Percentiles rank a stretch among this genome's conserved stretches.
Conservation (phyloP, 2,329 filamentous ascomycete species). For the Ophiostoma pallidulum region DNA sequence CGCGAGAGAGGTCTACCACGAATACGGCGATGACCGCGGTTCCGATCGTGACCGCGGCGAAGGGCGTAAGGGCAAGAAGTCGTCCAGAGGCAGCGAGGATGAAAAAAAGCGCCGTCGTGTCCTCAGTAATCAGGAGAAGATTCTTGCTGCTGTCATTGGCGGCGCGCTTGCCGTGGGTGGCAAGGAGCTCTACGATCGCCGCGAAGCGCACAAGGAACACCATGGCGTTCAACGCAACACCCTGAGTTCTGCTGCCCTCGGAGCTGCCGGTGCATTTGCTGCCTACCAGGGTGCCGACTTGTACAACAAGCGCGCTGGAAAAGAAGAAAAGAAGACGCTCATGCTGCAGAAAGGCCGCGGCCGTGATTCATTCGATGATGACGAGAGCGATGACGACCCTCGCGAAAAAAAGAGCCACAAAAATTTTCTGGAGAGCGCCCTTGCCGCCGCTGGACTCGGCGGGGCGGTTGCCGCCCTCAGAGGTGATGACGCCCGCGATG, state of each 20-base stretch:
- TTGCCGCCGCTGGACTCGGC: conserved; percentile 53
- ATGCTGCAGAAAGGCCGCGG: conserved; percentile 45
- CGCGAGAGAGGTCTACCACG: conserved; percentile 46
- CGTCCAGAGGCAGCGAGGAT: conserved; percentile 48
- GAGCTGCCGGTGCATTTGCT: conserved; percentile 54
- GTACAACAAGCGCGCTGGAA: conserved; percentile 50
- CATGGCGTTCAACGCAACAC: conserved; percentile 45
- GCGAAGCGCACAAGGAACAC: conserved; percentile 44
- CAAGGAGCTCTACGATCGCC: conserved; percentile 57
- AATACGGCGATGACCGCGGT: conserved; percentile 43
- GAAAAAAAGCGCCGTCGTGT: conserved; percentile 40
- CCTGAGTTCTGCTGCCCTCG: conserved; percentile 50
- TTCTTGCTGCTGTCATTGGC: conserved; percentile 55
- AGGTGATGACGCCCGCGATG: conserved; percentile 34
- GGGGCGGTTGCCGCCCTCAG: conserved; percentile 51
- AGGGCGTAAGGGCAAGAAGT: conserved; percentile 40
- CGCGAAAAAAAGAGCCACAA: conserved; percentile 52
- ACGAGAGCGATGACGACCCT: conserved; percentile 47
- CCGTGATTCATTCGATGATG: too few relatives aligned
- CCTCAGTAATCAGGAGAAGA: conserved; percentile 55
- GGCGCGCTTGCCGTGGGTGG: conserved; percentile 55
- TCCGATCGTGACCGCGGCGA: conserved; percentile 38
- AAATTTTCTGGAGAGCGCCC: conserved; percentile 54
- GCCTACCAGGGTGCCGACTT: conserved; percentile 55
- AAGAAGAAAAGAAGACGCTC: conserved; percentile 44